Evolutionary conservation across 306 rosid species (phyloP), one percentile per base, ranked within the genome.

Genomic region (Ormosia emarginata): DNA sequence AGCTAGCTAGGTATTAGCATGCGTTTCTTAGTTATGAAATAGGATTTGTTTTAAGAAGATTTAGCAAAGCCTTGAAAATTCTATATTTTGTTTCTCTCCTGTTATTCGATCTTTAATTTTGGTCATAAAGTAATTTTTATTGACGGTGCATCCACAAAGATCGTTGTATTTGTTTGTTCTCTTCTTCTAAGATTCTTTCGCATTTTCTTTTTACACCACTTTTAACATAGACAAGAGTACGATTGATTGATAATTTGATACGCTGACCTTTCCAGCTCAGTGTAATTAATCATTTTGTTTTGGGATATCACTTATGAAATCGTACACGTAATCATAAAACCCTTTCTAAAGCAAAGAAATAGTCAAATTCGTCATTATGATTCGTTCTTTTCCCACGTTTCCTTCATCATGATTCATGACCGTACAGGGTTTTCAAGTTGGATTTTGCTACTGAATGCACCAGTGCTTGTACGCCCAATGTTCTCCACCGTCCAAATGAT

Each of bases 341-440:
- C 36, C 13, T 53, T 70, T 57, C 29, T 12, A 36, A 75, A 46
- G 41, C 56, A 56, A 65, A 44, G 83, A 83, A 86, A 55, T 30
- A 71, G 58, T 76, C 85, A 80, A 79, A 56, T 70, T 78, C 39
- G 10, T 43, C 37, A 11, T 67, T n/a, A n/a, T 3, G 52, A 44
- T 37, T 29, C 36, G 1, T 71, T 80, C 41, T 10, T 68, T 41
- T 30, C 13, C 75, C 52, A 12, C 24, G 30, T 74, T 18, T 62
- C 66, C 29, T 2, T 34, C 32, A 17, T 18, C 68, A 13, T n/a
- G 4, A 34, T 14, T 15, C 8, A 49, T 30, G 30, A 36, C 4
- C 40, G 24, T 18, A 18, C 2, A 41, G 33, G 10, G 57, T 68
- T 65, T 24, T 24, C 24, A 24, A 24, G 24, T 24, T 24, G 24